Evolutionary conservation across 2,329 filamentous ascomycete species (phyloP).

Genomic region (Exophiala sideris): DNA sequence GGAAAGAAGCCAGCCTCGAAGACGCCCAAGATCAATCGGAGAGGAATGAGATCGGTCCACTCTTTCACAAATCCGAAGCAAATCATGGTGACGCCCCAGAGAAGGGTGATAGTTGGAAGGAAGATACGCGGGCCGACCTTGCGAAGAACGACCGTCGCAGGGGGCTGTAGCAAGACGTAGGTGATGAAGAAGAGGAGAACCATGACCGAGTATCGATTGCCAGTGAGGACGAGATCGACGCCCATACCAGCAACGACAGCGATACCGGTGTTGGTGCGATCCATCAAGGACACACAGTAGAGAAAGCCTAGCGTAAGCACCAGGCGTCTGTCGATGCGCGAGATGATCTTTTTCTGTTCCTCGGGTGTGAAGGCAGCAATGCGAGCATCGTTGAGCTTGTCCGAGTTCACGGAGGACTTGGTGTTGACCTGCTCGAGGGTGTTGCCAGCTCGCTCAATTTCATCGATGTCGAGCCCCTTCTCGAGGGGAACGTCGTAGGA

Average conservation of each 20-base stretch:
- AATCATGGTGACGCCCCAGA: constrained; percentile 39
- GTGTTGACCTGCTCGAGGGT: constrained; percentile 16
- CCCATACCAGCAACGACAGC: constrained; percentile 63
- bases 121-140: constrained; percentile 53
- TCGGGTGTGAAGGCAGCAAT: constrained; percentile 34
- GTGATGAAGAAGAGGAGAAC: constrained; percentile 72
- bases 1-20: constrained; percentile 69
- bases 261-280: constrained; percentile 69
- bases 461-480: constrained; percentile 13
- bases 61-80: constrained; percentile 29
- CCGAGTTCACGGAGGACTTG: constrained; percentile 11
- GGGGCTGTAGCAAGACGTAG: constrained; percentile 69
- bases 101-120: constrained; percentile 25
- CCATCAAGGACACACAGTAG: constrained; percentile 75
- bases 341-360: constrained; percentile 68
- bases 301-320: constrained; percentile 61
- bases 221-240: constrained; percentile 23
- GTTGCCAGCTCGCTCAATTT: constrained; percentile 17
- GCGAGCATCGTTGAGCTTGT: constrained; percentile 16
- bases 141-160: constrained; percentile 65
- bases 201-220: constrained; percentile 53
- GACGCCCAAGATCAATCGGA: constrained; percentile 55
- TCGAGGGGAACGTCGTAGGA: constrained; percentile 7
- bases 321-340: constrained; percentile 64
- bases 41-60: constrained; percentile 18